Evolutionary conservation across 2,329 filamentous ascomycete species (phyloP).

Genomic region (Escovopsis sp.): DNA sequence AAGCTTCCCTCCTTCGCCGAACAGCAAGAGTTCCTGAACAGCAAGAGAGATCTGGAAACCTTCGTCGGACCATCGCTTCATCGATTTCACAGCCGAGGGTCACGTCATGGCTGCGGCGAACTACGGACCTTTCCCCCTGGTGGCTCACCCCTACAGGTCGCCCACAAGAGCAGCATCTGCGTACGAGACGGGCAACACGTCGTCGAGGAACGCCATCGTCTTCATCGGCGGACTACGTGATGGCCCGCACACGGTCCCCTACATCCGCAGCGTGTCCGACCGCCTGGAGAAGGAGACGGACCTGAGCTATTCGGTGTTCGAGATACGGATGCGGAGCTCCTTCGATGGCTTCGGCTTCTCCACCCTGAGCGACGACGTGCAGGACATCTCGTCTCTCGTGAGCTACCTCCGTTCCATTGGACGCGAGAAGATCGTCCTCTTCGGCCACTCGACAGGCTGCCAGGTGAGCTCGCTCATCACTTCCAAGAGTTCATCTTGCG

Average conservation of each 20-base stretch:
- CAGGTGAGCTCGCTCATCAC: constrained; percentile 25
- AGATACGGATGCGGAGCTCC: constrained; percentile 39
- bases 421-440: constrained; percentile 34
- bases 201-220: constrained; percentile 42
- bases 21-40: too few species aligned
- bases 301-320: constrained; percentile 37
- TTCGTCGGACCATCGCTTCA: too few species aligned
- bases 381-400: constrained; percentile 36
- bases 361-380: constrained; percentile 35
- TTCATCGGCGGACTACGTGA: constrained; percentile 59
- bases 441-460: constrained; percentile 44
- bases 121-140: constrained; percentile 24
- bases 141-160: constrained; percentile 30
- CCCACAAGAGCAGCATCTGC: constrained; percentile 25
- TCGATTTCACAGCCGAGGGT: too few species aligned
- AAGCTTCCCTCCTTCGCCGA: too few species aligned
- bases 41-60: too few species aligned
- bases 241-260: constrained; percentile 49
- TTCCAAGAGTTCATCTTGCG: too few species aligned
- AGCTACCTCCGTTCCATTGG: constrained; percentile 36
- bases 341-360: constrained; percentile 36
- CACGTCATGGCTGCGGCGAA: constrained; percentile 11
- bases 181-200: constrained; percentile 29
- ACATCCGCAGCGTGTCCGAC: constrained; percentile 32
- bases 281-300: constrained; percentile 22